Base-by-base conservation (phyloP, 2,329 filamentous ascomycete genomes). In the Calonectria pseudoturangicola region DNA sequence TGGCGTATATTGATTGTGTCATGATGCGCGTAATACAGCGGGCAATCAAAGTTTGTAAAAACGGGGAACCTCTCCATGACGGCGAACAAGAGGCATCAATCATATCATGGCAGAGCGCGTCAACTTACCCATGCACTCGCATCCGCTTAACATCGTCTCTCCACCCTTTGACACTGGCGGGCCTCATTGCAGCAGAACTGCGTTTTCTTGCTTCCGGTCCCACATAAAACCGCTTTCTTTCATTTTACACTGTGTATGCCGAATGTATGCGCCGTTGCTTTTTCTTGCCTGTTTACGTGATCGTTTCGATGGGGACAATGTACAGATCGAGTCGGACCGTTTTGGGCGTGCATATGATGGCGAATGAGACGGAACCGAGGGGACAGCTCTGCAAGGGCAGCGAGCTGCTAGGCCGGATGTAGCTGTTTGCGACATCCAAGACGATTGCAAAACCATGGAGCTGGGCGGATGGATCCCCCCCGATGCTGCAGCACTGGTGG, bases 361-460 rank as follows among this genome's bases (percentile, higher is more conserved):
- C 30, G 27, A 43, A 63, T 30, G 25, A 47, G 41, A 28, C 27
- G 13, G 27, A 18, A 36, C n/a, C 13, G 5, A 16, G 58, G 58
- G 58, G 27, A 33, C 12, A 21, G 16, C n/a, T 41, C 63, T 66
- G 60, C 43, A 50, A 51, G 66, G 66, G 68, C 51, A 62, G 27
- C 58, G 30, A 60, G 68, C 47, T 51, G 68, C 68, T 66, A 66
- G 28, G 16, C 62, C 30, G 12, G n/a, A 60, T 63, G 25, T 33
- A 21, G 56, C 47, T 41, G 48, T 66, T 62, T 45, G 64, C 70
- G 41, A 68, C 58, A 48, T 68, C 58, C 51, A 58, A 68, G 62
- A 45, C 65, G 65, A 66, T 72, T 68, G 48, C 70, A 72, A 64
- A 64, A 56, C 39, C 70, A 39, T 72, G 56, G 65, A 68, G 56